A percentile compares a stretch with the other conserved stretches of the same genome.
Evolutionary conservation across 1,139 yeast species (phyloP).

Genomic region (Suhomyces panamericanus): DNA sequence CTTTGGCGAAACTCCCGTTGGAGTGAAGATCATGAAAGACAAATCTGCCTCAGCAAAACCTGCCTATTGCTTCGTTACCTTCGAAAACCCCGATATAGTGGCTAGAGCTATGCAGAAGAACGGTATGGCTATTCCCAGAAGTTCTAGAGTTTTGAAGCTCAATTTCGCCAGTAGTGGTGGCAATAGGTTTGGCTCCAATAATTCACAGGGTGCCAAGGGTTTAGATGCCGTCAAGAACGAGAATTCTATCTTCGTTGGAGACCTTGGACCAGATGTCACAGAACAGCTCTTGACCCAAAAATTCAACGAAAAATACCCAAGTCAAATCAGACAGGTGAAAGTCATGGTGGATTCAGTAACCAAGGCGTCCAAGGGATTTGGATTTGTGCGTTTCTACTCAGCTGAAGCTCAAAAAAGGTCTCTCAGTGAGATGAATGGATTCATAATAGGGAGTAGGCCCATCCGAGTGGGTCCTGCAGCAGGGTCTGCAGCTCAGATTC

Average conservation of each 20-base stretch:
- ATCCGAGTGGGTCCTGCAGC: conserved; percentile 59
- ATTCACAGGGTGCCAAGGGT: neutral
- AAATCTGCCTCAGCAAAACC: conserved; percentile 50
- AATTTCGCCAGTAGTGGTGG: conserved; percentile 69
- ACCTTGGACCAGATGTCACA: conserved; percentile 71
- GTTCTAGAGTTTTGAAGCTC: conserved; percentile 60
- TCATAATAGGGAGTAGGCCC: conserved; percentile 69
- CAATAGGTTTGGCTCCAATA: neutral
- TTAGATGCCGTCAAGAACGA: conserved; percentile 34
- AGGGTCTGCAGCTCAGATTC: conserved; percentile 17
- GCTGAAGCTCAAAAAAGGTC: conserved; percentile 78
- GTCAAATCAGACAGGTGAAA: conserved; percentile 77
- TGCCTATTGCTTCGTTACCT: conserved; percentile 80
- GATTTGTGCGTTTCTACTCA: conserved; percentile 80
- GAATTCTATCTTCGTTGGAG: conserved; percentile 83
- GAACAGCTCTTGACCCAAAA: conserved; percentile 67
- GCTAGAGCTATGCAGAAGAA: conserved; percentile 69
- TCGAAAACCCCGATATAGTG: conserved; percentile 64
- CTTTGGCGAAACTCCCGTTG: conserved; percentile 38
- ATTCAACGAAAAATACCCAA: conserved; percentile 68
- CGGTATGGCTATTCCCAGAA: conserved; percentile 66
- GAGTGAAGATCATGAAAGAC: conserved; percentile 41
- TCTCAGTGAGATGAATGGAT: conserved; percentile 79
- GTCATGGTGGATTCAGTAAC: conserved; percentile 82
- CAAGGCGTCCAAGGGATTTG: conserved; percentile 81